phyloP scores from a whole-genome alignment of 106 monocot genomes.

The Cymbidium sinense region DNA sequence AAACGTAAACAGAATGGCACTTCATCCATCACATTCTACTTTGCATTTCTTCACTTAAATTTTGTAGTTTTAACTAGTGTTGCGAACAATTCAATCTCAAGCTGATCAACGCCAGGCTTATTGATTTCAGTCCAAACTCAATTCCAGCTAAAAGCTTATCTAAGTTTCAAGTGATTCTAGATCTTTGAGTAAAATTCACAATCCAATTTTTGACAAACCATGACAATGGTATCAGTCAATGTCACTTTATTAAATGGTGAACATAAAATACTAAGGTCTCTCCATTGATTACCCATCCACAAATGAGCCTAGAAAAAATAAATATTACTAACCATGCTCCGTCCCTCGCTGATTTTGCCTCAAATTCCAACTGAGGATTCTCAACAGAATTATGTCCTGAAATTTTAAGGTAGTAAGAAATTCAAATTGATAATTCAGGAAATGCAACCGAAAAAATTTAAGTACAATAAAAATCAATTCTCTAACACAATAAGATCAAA shows the following conservation, averaged over 20 bases:
- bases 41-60: background rate
- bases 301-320: background rate
- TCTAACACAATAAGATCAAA: background rate
- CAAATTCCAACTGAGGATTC: background rate
- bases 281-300: too few relatives aligned
- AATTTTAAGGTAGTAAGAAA: background rate
- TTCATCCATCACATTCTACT: background rate
- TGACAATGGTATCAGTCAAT: background rate
- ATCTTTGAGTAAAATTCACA: background rate
- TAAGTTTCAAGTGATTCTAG: background rate
- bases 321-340: background rate
- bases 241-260: background rate
- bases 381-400: background rate
- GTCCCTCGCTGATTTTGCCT: conserved; percentile 1
- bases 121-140: too few relatives aligned
- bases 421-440: background rate
- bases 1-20: background rate
- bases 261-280: too few relatives aligned
- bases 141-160: too few relatives aligned
- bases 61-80: too few relatives aligned
- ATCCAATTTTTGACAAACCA: background rate
- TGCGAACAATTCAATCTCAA: too few relatives aligned
- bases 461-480: background rate
- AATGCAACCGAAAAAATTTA: background rate
- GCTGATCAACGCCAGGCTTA: too few relatives aligned